A percentile compares a stretch with the other conserved stretches of the same genome.
These are phyloP conservation scores for Lepidium aucheri DNA, from an alignment of 345 rosid species.

Conservation along the genomic window DNA sequence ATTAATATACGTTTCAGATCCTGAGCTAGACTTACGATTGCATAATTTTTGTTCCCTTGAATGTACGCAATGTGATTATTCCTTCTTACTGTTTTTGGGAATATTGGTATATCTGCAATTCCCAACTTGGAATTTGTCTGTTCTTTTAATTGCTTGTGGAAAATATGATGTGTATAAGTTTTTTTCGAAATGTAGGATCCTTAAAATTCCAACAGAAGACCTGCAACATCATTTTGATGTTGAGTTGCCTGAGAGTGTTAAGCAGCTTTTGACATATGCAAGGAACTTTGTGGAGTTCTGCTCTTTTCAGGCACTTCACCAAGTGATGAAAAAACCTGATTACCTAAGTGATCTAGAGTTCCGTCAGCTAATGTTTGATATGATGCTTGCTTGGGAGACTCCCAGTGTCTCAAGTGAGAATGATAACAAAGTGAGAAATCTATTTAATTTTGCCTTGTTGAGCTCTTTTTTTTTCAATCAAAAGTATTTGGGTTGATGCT, in stretches of 20 bases:
- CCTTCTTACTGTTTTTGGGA: neutral
- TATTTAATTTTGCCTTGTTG: neutral
- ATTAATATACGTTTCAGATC: constrained; percentile 1
- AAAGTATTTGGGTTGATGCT: neutral
- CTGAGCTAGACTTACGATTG: neutral
- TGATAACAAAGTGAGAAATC: constrained; percentile 38
- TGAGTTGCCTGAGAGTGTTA: constrained; percentile 67
- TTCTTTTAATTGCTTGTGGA: neutral
- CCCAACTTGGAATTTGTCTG: neutral
- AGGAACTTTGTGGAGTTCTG: constrained; percentile 78
- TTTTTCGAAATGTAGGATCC: constrained; percentile 40
- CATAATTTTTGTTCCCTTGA: neutral
- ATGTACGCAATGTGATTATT: neutral
- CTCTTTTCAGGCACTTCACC: constrained; percentile 61
- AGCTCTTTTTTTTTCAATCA: neutral
- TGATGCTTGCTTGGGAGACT: constrained; percentile 98
- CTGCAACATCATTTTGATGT: constrained; percentile 64
- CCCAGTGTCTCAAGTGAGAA: constrained; percentile 46
- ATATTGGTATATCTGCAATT: neutral
- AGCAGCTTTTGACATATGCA: constrained; percentile 58
- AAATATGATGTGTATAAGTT: neutral
- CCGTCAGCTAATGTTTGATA: constrained; percentile 69
- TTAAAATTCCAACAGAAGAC: constrained; percentile 51
- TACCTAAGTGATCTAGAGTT: constrained; percentile 66
- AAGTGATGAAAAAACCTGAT: constrained; percentile 36